Evolutionary conservation across 129 eudicot genomes (phyloP), one percentile per base, ranked within the genome.

Genomic region (Centaurea solstitialis): DNA sequence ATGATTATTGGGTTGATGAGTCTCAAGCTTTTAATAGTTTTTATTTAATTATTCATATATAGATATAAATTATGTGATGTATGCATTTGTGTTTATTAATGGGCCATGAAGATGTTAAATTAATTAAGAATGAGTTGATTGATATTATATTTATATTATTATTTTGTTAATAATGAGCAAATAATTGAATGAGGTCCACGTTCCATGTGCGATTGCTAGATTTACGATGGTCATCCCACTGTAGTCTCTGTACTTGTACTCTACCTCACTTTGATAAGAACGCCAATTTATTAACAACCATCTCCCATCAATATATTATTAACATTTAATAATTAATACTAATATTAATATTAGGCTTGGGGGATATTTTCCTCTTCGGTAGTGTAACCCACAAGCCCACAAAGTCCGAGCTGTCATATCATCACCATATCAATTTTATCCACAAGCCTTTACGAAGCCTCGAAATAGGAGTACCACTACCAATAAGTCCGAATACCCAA

Each of bases 101-200:
- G 30, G 57, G 11, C 21, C 2, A 9, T 45, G 57, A 26, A 26
- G 30, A 37, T 62, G 80, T 61, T 57, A 61, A 62, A 26, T 18
- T 30, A 65, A 37, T 53, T 45, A 47, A 68, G 70, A 20, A 10
- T 67, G 39, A 65, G 10, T 81, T 45, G 61, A 45, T 47, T 28
- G 80, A 23, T 67, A 74, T 67, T 75, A 9, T 38, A 41, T 17
- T 45, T 9, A 3, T 45, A 8, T 20, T 74, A 2, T 30, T 30
- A n/a, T 30, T 69, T 18, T 9, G 75, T 65, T 28, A 67, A 81
- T 81, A 76, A 57, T 82, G 77, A 24, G 73, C 22, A 82, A 76
- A 82, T 82, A 70, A 82, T 82, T 82, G 85, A 76, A 76, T 76
- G 85, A 76, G 85, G 85, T 80, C 81, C 85, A 82, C 77, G 85